Conservation (phyloP, 805 yeast species). For the Wickerhamiella azymoides region DNA sequence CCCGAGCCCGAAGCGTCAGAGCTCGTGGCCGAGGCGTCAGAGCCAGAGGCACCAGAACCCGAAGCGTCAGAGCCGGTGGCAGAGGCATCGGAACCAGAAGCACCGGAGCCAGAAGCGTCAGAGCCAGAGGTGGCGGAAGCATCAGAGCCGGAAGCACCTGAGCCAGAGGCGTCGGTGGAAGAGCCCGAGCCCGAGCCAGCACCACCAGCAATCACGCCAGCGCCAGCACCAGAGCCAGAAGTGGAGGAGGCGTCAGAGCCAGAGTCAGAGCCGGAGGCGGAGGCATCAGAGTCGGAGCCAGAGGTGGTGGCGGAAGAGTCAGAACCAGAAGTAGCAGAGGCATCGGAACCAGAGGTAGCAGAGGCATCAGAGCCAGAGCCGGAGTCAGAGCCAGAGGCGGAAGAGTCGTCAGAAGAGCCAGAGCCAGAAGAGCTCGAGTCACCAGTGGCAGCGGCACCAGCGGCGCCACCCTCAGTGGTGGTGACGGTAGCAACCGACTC, state of each 20-base stretch:
- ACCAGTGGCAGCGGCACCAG: background rate
- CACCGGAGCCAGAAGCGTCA: constrained; percentile 2
- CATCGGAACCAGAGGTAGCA: background rate
- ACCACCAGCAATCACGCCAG: background rate
- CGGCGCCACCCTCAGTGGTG: background rate
- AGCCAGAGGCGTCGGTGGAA: background rate
- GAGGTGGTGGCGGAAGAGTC: background rate
- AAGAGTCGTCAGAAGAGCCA: background rate
- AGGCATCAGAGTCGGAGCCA: background rate
- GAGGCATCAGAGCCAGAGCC: constrained; percentile 2
- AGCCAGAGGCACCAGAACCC: background rate
- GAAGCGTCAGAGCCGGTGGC: background rate
- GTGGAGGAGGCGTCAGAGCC: constrained; percentile 3
- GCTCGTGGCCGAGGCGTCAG: background rate
- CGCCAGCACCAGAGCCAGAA: background rate
- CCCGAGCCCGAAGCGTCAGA: background rate
- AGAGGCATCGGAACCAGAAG: background rate
- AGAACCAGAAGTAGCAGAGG: background rate
- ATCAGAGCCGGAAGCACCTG: background rate
- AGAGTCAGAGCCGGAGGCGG: background rate
- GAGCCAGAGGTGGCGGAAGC: background rate
- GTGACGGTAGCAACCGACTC: background rate
- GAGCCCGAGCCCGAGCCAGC: background rate
- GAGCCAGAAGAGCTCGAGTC: too few relatives aligned
- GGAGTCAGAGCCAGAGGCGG: constrained; percentile 4